Evolutionary conservation across 192 early-diverging fungal species (phyloP).

Genomic region (Backusella tuberculispora): DNA sequence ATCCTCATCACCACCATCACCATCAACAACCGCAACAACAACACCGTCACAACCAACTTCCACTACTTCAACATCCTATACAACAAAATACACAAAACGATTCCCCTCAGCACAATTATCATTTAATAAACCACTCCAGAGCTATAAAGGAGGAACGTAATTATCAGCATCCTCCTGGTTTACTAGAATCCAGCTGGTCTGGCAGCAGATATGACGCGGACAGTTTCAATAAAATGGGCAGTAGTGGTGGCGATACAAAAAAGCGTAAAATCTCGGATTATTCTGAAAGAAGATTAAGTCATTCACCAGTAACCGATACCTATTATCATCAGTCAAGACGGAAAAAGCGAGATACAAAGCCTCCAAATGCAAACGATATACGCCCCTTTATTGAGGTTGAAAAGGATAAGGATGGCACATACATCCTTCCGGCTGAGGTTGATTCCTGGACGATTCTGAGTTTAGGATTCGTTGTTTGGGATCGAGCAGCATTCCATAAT

Average conservation of each 20-base stretch:
- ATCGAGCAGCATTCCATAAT: slow-evolving; percentile 80
- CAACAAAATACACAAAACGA: background rate
- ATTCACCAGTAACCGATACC: background rate
- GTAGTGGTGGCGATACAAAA: background rate
- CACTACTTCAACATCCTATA: background rate
- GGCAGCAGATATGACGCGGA: slow-evolving; percentile 2
- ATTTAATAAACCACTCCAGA: slow-evolving; percentile 8
- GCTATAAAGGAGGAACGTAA: background rate
- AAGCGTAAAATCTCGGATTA: background rate
- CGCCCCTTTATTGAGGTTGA: slow-evolving; percentile 40
- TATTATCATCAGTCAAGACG: slow-evolving; percentile 29
- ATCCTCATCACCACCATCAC: background rate
- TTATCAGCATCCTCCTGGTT: background rate
- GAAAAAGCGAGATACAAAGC: slow-evolving; percentile 42
- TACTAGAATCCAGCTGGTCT: slow-evolving; percentile 4
- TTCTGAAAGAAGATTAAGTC: background rate
- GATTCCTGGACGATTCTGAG: slow-evolving; percentile 73
- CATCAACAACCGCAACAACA: background rate
- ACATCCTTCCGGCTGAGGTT: slow-evolving; percentile 74
- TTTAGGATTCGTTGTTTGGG: slow-evolving; percentile 75
- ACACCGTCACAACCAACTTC: background rate
- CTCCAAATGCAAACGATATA: slow-evolving; percentile 37
- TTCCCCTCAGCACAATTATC: background rate
- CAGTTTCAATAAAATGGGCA: background rate
- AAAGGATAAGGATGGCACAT: slow-evolving; percentile 63